Evolutionary conservation across 2,329 filamentous ascomycete genomes (phyloP).

Genomic region (Fusarium compactum): DNA sequence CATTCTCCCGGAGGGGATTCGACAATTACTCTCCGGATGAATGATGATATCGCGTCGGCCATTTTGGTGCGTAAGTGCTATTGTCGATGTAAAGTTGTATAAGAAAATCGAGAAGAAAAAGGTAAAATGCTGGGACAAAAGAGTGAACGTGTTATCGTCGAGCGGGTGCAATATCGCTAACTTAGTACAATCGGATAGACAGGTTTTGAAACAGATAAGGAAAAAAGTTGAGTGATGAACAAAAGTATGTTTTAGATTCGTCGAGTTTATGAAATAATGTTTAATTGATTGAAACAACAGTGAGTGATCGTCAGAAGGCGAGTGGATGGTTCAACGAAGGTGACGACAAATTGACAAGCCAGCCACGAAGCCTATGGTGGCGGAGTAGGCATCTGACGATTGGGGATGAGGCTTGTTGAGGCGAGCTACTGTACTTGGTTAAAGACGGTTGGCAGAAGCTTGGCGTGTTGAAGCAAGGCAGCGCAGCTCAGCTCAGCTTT

Average conservation of each 20-base stretch:
- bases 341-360: conserved; percentile 43
- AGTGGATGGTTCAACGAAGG: conserved; percentile 28
- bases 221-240: not conserved
- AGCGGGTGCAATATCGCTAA: conserved; percentile 14
- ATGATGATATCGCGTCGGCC: conserved; percentile 65
- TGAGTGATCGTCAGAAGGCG: conserved; percentile 26
- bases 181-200: conserved; percentile 8
- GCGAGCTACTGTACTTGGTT: conserved; percentile 25
- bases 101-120: conserved; percentile 23
- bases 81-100: conserved; percentile 1
- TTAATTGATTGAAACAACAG: conserved; percentile 22
- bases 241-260: conserved; percentile 11
- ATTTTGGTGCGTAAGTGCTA: conserved; percentile 50
- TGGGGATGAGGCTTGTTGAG: conserved; percentile 48
- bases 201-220: conserved; percentile 9
- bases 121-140: conserved; percentile 17
- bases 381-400: conserved; percentile 48
- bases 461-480: conserved; percentile 32
- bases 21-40: conserved; percentile 76
- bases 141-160: conserved; percentile 38
- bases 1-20: conserved; percentile 94
- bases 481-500: conserved; percentile 7
- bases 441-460: conserved; percentile 30
- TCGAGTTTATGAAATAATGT: conserved; percentile 3
- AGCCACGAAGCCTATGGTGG: conserved; percentile 48